Evolutionary conservation across 768 basidiomycete species (phyloP).

Genomic region (Hericium rajendrae): DNA sequence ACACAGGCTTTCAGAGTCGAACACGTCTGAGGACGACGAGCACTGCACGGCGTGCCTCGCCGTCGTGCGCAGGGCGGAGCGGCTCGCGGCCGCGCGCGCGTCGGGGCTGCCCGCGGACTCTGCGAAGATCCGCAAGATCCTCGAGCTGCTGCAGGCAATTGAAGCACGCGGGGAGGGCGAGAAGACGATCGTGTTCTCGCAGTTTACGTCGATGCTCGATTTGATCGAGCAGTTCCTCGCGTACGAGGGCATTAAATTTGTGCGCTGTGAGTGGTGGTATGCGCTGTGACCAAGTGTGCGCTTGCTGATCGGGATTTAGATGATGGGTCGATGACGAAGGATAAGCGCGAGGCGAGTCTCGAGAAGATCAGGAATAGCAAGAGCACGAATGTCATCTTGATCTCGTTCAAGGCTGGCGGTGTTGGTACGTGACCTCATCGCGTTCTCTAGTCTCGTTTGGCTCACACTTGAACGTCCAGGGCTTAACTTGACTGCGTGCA

Average conservation of each 20-base stretch:
- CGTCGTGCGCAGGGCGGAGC: conserved; percentile 37
- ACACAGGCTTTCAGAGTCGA: conserved; percentile 28
- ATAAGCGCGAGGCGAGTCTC: conserved; percentile 67
- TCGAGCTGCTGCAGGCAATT: conserved; percentile 62
- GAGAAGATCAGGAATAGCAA: conserved; percentile 57
- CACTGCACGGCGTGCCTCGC: conserved; percentile 55
- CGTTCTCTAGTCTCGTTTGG: no score
- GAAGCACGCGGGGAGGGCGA: conserved; percentile 49
- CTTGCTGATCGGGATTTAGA: conserved; percentile 33
- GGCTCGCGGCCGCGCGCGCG: conserved; percentile 22
- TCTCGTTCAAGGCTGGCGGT: conserved; percentile 94
- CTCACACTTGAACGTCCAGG: conserved; percentile 31
- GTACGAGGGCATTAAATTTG: conserved; percentile 57
- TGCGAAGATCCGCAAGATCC: conserved; percentile 79
- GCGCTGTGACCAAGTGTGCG: no score
- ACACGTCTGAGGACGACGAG: conserved; percentile 31
- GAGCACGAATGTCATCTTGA: conserved; percentile 67
- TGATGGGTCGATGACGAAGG: conserved; percentile 78
- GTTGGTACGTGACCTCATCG: conserved; percentile 42
- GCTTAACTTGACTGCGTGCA: conserved; percentile 86
- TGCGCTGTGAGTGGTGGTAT: conserved; percentile 61
- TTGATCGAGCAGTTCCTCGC: conserved; percentile 79
- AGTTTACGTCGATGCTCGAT: conserved; percentile 84
- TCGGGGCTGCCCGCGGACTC: conserved; percentile 52
- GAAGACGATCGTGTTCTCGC: conserved; percentile 96